Percentiles rank a stretch among this genome's conserved stretches.
Evolutionary conservation across 2,329 filamentous ascomycete genomes (phyloP).

Genomic region (Verticillium alfalfae): DNA sequence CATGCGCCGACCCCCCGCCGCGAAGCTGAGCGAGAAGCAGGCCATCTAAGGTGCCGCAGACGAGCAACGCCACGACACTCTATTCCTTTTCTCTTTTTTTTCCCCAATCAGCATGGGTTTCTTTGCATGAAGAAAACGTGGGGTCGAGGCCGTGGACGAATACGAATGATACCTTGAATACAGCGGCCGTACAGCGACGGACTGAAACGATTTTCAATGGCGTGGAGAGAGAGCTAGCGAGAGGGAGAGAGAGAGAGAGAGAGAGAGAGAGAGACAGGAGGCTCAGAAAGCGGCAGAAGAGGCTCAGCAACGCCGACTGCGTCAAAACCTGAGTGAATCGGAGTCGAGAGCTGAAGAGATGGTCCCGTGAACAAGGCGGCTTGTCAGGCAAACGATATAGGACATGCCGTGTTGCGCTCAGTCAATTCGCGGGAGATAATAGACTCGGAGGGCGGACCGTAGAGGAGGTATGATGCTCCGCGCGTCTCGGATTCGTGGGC

Average conservation of each 20-base stretch:
- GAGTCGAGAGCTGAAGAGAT: too few relatives aligned
- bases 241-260: too few relatives aligned
- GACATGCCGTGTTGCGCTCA: neutral
- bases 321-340: too few relatives aligned
- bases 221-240: neutral
- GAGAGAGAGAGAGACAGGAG: too few relatives aligned
- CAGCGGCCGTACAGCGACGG: neutral
- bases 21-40: conserved; percentile 29
- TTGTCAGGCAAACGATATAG: neutral
- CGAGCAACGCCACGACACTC: too few relatives aligned
- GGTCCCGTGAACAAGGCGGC: too few relatives aligned
- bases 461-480: neutral
- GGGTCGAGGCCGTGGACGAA: neutral
- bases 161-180: neutral
- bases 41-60: neutral
- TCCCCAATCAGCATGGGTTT: neutral
- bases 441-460: neutral
- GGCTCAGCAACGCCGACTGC: too few relatives aligned
- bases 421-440: neutral
- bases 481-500: neutral
- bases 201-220: neutral
- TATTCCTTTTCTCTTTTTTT: neutral
- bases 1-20: conserved; percentile 50
- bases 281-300: too few relatives aligned
- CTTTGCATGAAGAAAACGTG: neutral